These are phyloP conservation scores for Aspergillus calidoustus DNA, from an alignment of 2,329 filamentous ascomycete species.

Conservation along the genomic window DNA sequence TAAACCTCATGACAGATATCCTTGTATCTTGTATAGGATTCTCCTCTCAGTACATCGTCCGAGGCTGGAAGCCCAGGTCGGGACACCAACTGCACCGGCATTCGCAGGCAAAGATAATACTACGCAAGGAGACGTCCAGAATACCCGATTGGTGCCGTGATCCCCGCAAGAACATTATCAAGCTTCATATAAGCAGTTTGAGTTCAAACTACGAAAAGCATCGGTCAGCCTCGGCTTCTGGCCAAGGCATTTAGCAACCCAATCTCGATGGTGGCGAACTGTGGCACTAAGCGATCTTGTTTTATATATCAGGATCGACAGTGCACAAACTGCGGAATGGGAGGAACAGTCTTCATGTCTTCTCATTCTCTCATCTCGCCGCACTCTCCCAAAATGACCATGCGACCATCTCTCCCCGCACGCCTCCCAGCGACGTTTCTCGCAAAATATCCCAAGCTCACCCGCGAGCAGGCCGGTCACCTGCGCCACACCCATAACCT, in stretches of 20 bases:
- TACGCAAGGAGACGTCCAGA: too few relatives aligned
- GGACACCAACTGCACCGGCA: too few relatives aligned
- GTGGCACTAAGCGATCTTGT: background rate
- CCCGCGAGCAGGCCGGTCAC: background rate
- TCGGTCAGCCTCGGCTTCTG: background rate
- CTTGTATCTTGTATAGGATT: too few relatives aligned
- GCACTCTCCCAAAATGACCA: too few relatives aligned
- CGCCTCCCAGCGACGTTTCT: background rate
- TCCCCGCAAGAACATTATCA: background rate
- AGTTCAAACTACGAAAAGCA: background rate
- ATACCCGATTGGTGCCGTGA: too few relatives aligned
- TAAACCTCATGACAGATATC: too few relatives aligned
- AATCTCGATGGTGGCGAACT: background rate
- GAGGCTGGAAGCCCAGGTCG: too few relatives aligned
- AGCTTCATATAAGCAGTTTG: background rate
- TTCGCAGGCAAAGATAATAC: too few relatives aligned
- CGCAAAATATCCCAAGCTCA: background rate
- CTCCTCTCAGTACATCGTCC: too few relatives aligned
- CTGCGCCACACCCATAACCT: slow-evolving; percentile 4
- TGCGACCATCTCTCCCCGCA: background rate
- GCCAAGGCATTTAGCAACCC: background rate
- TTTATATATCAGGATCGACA: too few relatives aligned
- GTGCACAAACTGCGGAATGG: too few relatives aligned
- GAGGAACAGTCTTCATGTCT: background rate
- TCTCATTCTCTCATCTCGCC: background rate